These are phyloP conservation scores for Zopfia rhizophila DNA, from an alignment of 2,329 filamentous ascomycete species.

Conservation along the genomic window DNA sequence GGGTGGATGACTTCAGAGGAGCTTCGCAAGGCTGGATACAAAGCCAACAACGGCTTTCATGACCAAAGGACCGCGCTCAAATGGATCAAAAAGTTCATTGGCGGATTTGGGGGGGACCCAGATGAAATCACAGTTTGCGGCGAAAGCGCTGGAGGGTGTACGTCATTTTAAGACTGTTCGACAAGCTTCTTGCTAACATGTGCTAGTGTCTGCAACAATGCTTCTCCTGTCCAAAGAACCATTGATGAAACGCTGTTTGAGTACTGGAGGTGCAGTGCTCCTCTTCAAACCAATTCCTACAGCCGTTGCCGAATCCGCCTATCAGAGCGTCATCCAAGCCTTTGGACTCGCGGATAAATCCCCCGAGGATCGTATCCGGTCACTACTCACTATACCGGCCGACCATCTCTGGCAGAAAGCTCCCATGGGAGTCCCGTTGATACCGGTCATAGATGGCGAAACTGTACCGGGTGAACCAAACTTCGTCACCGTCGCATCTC, in stretches of 20 bases:
- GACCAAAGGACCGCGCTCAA: constrained; percentile 49
- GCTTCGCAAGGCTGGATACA: constrained; percentile 55
- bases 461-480: constrained; percentile 47
- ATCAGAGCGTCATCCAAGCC: constrained; percentile 52
- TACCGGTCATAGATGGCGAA: constrained; percentile 57
- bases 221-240: constrained; percentile 43
- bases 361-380: constrained; percentile 54
- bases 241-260: constrained; percentile 53
- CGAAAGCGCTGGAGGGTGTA: constrained; percentile 61
- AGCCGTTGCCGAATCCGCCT: constrained; percentile 54
- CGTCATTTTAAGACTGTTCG: constrained; percentile 22
- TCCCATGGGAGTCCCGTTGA: constrained; percentile 45
- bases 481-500: constrained; percentile 34
- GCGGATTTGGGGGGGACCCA: constrained; percentile 51
- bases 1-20: constrained; percentile 59
- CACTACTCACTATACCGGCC: constrained; percentile 52
- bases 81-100: constrained; percentile 51
- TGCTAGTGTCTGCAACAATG: constrained; percentile 37
- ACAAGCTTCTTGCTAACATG: constrained; percentile 3
- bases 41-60: constrained; percentile 46
- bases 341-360: constrained; percentile 52
- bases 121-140: constrained; percentile 55
- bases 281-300: constrained; percentile 54
- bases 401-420: constrained; percentile 56
- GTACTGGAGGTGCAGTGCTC: constrained; percentile 52